phyloP scores from a whole-genome alignment of 306 rosid species.

The Datisca glomerata region DNA sequence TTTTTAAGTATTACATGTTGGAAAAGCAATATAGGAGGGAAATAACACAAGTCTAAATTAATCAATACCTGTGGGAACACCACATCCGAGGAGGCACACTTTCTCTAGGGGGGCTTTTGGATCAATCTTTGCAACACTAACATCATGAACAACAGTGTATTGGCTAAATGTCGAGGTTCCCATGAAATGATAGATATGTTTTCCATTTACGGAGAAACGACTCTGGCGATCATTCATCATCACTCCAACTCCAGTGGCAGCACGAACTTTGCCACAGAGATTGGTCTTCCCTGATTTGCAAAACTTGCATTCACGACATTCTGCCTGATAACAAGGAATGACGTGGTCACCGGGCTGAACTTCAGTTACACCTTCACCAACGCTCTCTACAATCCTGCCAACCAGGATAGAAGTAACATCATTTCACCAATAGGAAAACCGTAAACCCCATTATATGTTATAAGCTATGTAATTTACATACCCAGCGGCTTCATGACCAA shows the following conservation, averaged over 20 bases:
- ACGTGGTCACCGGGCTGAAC: conserved; percentile 92
- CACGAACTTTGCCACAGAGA: conserved; percentile 85
- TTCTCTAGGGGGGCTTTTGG: conserved; percentile 72
- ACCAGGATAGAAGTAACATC: not conserved
- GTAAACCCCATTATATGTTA: not conserved
- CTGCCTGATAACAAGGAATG: conserved; percentile 94
- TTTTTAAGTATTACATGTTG: too few relatives aligned
- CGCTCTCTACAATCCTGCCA: conserved; percentile 81
- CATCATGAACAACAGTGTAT: conserved; percentile 92
- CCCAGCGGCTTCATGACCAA: conserved; percentile 86
- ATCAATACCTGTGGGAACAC: conserved; percentile 61
- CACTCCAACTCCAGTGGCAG: conserved; percentile 85
- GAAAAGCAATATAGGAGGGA: too few relatives aligned
- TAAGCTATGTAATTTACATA: conserved; percentile 1
- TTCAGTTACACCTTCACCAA: conserved; percentile 83
- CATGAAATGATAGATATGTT: conserved; percentile 84
- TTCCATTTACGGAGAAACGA: conserved; percentile 76
- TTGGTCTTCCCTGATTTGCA: conserved; percentile 97
- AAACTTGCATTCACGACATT: conserved; percentile 88
- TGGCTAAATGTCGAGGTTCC: conserved; percentile 97
- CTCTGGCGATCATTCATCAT: conserved; percentile 80
- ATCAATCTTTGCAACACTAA: conserved; percentile 86
- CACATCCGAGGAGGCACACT: conserved; percentile 97
- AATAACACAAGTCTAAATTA: not conserved
- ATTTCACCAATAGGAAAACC: not conserved